Percentiles rank a stretch among this genome's conserved stretches.
Conservation (phyloP, 768 basidiomycete genomes). For the Calocybe indica region DNA sequence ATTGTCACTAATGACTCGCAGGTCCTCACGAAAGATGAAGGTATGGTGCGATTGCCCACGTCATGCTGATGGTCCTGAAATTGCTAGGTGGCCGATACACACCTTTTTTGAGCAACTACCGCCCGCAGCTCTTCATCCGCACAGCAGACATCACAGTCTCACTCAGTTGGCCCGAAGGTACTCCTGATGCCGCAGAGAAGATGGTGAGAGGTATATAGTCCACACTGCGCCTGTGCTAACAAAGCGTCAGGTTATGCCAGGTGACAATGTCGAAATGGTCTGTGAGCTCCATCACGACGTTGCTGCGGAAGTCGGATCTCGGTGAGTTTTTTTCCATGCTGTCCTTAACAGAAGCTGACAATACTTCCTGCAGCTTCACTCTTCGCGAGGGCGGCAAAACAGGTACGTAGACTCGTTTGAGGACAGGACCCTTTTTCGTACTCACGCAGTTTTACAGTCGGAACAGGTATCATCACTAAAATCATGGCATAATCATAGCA, state of each 20-base stretch:
- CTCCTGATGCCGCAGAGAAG: slow-evolving; percentile 75
- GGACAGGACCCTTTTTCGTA: not conserved
- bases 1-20: slow-evolving; percentile 16
- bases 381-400: slow-evolving; percentile 94
- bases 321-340: slow-evolving; percentile 31
- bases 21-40: slow-evolving; percentile 87
- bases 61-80: slow-evolving; percentile 1
- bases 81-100: slow-evolving; percentile 69
- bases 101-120: slow-evolving; percentile 91
- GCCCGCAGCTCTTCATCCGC: slow-evolving; percentile 92
- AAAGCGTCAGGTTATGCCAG: slow-evolving; percentile 77
- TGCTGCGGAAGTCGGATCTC: slow-evolving; percentile 82
- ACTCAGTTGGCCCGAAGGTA: slow-evolving; percentile 83
- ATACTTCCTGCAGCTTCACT: slow-evolving; percentile 52
- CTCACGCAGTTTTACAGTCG: slow-evolving; percentile 45
- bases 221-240: not conserved
- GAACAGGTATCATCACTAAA: slow-evolving; percentile 92
- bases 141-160: slow-evolving; percentile 89
- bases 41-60: slow-evolving; percentile 16
- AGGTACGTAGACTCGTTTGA: slow-evolving; percentile 41
- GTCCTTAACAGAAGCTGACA: slow-evolving; percentile 4
- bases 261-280: slow-evolving; percentile 94
- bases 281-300: slow-evolving; percentile 81
- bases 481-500: slow-evolving; percentile 39
- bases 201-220: slow-evolving; percentile 47